Evolutionary conservation across 345 rosid species (phyloP).

Genomic region (Eucalyptus fibrosa): DNA sequence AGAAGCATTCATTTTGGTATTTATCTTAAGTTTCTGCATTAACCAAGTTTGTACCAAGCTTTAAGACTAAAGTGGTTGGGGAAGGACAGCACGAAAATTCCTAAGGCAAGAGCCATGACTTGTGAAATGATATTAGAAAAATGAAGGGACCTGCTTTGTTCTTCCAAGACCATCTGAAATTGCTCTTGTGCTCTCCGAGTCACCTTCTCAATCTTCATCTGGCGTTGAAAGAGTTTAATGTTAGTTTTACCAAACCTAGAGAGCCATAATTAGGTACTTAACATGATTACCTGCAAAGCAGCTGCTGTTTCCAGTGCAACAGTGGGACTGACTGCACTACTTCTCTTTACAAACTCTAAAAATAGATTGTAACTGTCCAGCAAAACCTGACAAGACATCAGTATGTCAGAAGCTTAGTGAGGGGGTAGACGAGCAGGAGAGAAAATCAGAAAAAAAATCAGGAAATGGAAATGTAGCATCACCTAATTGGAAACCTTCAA

Average conservation of each 20-base stretch:
- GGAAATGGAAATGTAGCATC: background rate
- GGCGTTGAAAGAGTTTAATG: background rate
- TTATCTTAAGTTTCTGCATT: background rate
- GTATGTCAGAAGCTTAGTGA: background rate
- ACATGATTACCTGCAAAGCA: conserved; percentile 80
- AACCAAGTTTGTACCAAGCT: background rate
- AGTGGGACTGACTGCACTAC: conserved; percentile 92
- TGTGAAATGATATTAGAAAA: background rate
- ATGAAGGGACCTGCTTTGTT: conserved; percentile 72
- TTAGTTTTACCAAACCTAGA: background rate
- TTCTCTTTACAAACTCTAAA: conserved; percentile 85
- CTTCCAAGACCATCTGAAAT: conserved; percentile 88
- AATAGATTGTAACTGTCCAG: conserved; percentile 87
- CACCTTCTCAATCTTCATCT: conserved; percentile 92
- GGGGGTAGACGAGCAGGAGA: background rate
- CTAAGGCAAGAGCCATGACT: background rate
- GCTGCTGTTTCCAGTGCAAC: conserved; percentile 93
- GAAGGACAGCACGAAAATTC: background rate
- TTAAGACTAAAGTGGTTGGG: background rate
- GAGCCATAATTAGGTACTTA: background rate
- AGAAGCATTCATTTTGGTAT: background rate
- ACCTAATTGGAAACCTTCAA: background rate
- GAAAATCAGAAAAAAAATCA: background rate
- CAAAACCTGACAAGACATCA: conserved; percentile 39
- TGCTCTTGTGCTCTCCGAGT: conserved; percentile 98